Conservation (phyloP, 2,329 filamentous ascomycete species). For the Elsinoe australis region DNA sequence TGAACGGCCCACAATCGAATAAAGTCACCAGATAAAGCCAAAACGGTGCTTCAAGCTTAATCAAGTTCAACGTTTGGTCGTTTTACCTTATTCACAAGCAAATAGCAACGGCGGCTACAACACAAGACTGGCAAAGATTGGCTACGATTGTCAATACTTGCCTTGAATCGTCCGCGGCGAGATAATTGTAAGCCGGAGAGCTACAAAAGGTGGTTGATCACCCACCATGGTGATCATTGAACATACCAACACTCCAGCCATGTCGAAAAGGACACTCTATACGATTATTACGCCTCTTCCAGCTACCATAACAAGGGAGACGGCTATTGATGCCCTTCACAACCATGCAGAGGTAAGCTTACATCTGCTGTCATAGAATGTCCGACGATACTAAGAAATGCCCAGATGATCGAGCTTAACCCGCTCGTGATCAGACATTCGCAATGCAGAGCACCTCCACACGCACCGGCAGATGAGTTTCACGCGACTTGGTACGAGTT, state of each 20-base stretch:
- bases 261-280: slow-evolving; percentile 65
- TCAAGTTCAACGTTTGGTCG: slow-evolving; percentile 14
- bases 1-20: slow-evolving; percentile 1
- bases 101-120: slow-evolving; percentile 11
- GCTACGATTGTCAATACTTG: slow-evolving; percentile 6
- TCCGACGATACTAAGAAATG: too few species aligned
- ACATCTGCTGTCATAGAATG: too few species aligned
- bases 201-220: slow-evolving; percentile 8
- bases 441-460: slow-evolving; percentile 57
- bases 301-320: slow-evolving; percentile 55
- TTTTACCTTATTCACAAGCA: slow-evolving; percentile 14
- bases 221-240: slow-evolving; percentile 4
- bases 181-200: not conserved
- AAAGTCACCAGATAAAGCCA: slow-evolving; percentile 14
- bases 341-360: slow-evolving; percentile 55
- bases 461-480: slow-evolving; percentile 63
- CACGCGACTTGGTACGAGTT: slow-evolving; percentile 69
- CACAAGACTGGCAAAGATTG: slow-evolving; percentile 6
- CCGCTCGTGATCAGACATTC: slow-evolving; percentile 69
- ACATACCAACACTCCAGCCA: slow-evolving; percentile 32
- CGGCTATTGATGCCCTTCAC: slow-evolving; percentile 68
- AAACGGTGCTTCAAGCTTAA: not conserved
- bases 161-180: not conserved
- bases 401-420: slow-evolving; percentile 76
- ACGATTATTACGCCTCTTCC: slow-evolving; percentile 75